Percentiles rank a stretch among this genome's conserved stretches.
These are phyloP conservation scores for Flaveria sonorensis DNA, from an alignment of 129 eudicot genomes.

Conservation along the genomic window DNA sequence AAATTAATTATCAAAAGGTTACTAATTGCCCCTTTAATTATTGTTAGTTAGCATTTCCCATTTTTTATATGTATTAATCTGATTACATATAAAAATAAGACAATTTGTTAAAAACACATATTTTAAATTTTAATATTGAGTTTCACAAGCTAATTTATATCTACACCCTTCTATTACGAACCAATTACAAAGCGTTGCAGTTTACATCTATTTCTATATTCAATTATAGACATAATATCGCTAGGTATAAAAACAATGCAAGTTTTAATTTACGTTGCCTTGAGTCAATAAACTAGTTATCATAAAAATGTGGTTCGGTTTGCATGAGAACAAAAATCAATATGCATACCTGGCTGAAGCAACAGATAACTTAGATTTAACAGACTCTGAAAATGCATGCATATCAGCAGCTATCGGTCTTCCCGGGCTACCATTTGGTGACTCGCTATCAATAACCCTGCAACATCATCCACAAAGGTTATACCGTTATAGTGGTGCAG, in stretches of 20 bases:
- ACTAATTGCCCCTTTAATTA: neutral
- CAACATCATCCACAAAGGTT: slow-evolving; percentile 9
- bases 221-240: neutral
- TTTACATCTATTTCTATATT: neutral
- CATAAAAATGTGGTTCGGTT: neutral
- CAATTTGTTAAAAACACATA: neutral
- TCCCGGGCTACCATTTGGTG: slow-evolving; percentile 48
- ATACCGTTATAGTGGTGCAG: neutral
- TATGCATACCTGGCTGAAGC: slow-evolving; percentile 64
- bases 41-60: neutral
- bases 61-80: neutral
- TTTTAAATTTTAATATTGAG: neutral
- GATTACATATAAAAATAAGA: neutral
- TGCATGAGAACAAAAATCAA: neutral
- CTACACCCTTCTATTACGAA: neutral
- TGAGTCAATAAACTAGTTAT: neutral
- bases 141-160: neutral
- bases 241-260: neutral
- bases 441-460: slow-evolving; percentile 39
- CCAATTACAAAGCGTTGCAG: neutral
- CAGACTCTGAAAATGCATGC: slow-evolving; percentile 63
- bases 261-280: neutral
- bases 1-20: neutral
- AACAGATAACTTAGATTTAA: slow-evolving; percentile 64
- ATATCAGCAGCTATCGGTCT: slow-evolving; percentile 49